Conservation (phyloP, 257 asterid species). For the Osmanthus fragrans region DNA sequence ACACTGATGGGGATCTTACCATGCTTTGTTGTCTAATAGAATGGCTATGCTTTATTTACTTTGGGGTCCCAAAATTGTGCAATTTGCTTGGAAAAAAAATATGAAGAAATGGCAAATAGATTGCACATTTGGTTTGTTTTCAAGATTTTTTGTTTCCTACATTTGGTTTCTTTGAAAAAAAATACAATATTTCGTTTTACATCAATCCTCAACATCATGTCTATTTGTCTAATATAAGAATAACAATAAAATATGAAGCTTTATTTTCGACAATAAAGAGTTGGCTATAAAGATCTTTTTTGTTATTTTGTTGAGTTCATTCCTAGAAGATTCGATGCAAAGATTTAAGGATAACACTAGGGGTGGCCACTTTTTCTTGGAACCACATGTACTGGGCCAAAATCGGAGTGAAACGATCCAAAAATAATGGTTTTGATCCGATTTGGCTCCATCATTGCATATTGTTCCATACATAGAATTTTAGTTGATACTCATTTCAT, state of each 20-base stretch:
- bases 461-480: too few relatives aligned
- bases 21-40: constrained; percentile 54
- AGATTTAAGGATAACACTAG: background rate
- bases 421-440: background rate
- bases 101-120: constrained; percentile 29
- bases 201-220: background rate
- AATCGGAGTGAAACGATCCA: background rate
- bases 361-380: background rate
- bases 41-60: constrained; percentile 26
- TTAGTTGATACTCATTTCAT: background rate
- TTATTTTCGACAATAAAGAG: too few relatives aligned
- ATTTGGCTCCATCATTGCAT: too few relatives aligned
- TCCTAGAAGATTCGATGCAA: background rate
- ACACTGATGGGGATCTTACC: constrained; percentile 48
- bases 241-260: background rate
- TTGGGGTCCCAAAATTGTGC: constrained; percentile 42
- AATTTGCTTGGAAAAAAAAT: constrained; percentile 30
- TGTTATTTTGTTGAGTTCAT: background rate
- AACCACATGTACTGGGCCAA: background rate
- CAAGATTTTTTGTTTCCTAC: constrained; percentile 10
- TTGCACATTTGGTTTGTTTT: constrained; percentile 27
- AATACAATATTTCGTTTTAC: background rate
- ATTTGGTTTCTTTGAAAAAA: constrained; percentile 4
- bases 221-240: background rate
- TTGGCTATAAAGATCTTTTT: background rate